A percentile compares a stretch with the other conserved stretches of the same genome.
Conservation (phyloP, 2,329 filamentous ascomycete species). For the Talaromyces amestolkiae region DNA sequence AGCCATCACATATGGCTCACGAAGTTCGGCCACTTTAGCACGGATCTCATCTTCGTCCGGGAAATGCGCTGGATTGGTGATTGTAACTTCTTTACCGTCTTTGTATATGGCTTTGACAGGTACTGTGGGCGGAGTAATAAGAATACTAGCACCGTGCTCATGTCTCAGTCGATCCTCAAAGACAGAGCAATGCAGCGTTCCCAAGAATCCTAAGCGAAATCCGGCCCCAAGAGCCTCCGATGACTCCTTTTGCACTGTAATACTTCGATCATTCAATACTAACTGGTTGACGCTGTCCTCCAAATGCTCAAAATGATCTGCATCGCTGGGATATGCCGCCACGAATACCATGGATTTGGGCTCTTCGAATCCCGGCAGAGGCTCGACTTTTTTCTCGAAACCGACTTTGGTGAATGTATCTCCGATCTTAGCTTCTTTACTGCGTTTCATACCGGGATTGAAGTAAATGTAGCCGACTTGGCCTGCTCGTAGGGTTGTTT, state of each 20-base stretch:
- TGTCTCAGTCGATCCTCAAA: slow-evolving; percentile 93
- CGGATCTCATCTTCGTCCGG: slow-evolving; percentile 66
- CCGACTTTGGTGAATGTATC: slow-evolving; percentile 89
- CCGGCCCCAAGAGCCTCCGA: slow-evolving; percentile 91
- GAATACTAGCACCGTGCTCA: slow-evolving; percentile 91
- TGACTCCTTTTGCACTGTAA: slow-evolving; percentile 89
- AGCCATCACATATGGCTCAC: slow-evolving; percentile 73
- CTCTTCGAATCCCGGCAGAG: slow-evolving; percentile 90
- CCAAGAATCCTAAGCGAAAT: slow-evolving; percentile 90
- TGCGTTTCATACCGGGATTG: slow-evolving; percentile 97
- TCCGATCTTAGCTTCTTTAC: slow-evolving; percentile 91
- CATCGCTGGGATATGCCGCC: slow-evolving; percentile 90
- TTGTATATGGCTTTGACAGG: slow-evolving; percentile 81
- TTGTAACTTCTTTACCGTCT: slow-evolving; percentile 72
- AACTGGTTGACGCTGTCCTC: slow-evolving; percentile 94
- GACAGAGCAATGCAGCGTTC: slow-evolving; percentile 97
- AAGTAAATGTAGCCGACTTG: slow-evolving; percentile 97
- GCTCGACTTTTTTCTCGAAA: slow-evolving; percentile 70
- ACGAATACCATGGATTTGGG: slow-evolving; percentile 99
- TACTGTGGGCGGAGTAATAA: slow-evolving; percentile 94
- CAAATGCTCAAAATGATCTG: slow-evolving; percentile 78
- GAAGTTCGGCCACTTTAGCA: slow-evolving; percentile 59
- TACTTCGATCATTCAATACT: slow-evolving; percentile 89
- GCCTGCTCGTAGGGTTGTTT: slow-evolving; percentile 76
- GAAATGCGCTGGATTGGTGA: slow-evolving; percentile 85